Conservation (phyloP, 228 moss, liverwort and hornwort species). For the Sphagnum fallax region DNA sequence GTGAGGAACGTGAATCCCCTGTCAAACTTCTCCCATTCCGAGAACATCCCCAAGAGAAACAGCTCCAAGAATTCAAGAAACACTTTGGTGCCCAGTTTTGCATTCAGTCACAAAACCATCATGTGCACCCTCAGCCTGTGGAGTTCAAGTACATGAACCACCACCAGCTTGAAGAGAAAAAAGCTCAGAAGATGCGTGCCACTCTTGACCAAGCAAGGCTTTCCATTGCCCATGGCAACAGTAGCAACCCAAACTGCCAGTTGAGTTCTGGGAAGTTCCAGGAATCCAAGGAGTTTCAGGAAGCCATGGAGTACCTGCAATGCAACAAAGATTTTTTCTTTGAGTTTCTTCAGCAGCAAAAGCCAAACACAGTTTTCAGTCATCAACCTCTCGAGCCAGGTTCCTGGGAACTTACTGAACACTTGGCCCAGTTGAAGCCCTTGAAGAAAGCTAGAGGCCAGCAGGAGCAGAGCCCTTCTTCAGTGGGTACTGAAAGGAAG, state of each 20-base stretch:
- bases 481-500: conserved; percentile 18
- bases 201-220: conserved; percentile 66
- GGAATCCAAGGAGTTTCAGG: conserved; percentile 69
- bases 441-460: conserved; percentile 19
- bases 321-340: conserved; percentile 79
- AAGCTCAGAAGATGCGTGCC: conserved; percentile 57
- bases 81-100: conserved; percentile 64
- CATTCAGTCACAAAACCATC: conserved; percentile 6
- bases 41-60: conserved; percentile 77
- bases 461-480: conserved; percentile 6
- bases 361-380: conserved; percentile 32
- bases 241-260: conserved; percentile 31
- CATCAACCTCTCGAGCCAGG: conserved; percentile 38
- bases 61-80: conserved; percentile 75
- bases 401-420: conserved; percentile 4
- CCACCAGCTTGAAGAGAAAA: conserved; percentile 60
- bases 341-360: conserved; percentile 62
- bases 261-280: conserved; percentile 50
- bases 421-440: conserved; percentile 3
- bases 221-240: conserved; percentile 30
- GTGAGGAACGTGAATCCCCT: conserved; percentile 31
- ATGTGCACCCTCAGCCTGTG: conserved; percentile 1
- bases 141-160: conserved; percentile 35
- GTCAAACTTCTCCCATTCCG: conserved; percentile 43
- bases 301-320: conserved; percentile 81